Evolutionary conservation across 371 early-diverging fungal genomes (phyloP).

Genomic region (Chytridiales sp.): DNA sequence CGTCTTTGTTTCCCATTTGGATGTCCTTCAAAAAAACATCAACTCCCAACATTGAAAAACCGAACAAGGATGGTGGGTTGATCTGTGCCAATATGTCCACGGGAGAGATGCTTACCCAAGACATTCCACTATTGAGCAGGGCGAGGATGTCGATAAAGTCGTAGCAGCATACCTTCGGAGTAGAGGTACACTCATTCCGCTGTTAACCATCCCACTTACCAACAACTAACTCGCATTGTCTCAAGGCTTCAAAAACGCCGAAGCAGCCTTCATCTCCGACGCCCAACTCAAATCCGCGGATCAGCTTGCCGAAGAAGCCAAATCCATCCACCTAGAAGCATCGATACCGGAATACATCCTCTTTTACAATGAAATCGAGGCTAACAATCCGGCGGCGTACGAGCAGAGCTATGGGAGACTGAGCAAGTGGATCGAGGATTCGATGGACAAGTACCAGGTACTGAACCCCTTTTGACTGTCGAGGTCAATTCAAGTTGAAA

Average conservation of each 20-base stretch:
- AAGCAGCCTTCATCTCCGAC: conserved; percentile 46
- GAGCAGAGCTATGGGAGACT: conserved; percentile 74
- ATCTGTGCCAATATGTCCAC: no score
- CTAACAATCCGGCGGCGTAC: conserved; percentile 76
- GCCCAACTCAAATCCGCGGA: conserved; percentile 3
- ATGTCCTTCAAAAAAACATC: no score
- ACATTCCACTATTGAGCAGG: no score
- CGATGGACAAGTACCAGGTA: conserved; percentile 90
- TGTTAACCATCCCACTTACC: background rate
- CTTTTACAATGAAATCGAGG: conserved; percentile 69
- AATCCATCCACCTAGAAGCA: conserved; percentile 27
- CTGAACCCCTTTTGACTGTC: no score
- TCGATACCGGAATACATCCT: conserved; percentile 63
- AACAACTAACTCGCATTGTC: background rate
- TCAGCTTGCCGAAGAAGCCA: background rate
- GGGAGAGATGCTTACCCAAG: no score
- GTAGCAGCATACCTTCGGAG: conserved; percentile 16
- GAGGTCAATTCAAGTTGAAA: conserved; percentile 11
- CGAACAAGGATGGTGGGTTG: no score
- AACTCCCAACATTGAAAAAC: no score
- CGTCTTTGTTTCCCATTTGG: no score
- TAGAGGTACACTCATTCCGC: conserved; percentile 15
- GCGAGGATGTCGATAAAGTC: conserved; percentile 15
- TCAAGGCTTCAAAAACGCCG: conserved; percentile 55
- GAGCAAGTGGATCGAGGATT: conserved; percentile 91